Conservation (phyloP, 345 rosid species). For the Eucalyptus paniculata region DNA sequence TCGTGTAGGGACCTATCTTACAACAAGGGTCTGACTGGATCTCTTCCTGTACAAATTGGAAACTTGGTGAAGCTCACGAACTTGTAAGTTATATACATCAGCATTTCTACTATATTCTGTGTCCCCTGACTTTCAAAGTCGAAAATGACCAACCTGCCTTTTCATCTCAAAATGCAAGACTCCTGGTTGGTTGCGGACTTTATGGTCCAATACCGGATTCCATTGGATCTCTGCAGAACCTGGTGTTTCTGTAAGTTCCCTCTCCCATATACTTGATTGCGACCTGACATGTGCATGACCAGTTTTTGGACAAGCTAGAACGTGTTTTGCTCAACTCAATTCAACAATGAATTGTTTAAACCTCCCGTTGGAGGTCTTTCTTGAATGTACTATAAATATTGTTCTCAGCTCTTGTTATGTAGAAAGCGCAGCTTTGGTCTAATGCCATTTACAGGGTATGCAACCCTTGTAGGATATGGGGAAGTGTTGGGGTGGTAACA, state of each 20-base stretch:
- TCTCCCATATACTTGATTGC: background rate
- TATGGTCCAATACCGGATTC: slow-evolving; percentile 58
- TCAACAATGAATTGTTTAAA: background rate
- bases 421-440: background rate
- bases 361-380: background rate
- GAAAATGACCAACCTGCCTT: background rate
- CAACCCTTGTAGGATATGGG: background rate
- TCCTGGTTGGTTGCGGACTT: slow-evolving; percentile 67
- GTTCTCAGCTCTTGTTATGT: background rate
- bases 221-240: slow-evolving; percentile 42
- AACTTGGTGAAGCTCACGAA: slow-evolving; percentile 33
- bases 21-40: slow-evolving; percentile 46
- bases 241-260: slow-evolving; percentile 44
- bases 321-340: background rate
- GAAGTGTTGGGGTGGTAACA: background rate
- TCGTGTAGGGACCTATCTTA: slow-evolving; percentile 68
- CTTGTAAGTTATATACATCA: slow-evolving; percentile 39
- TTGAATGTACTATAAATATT: background rate
- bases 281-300: background rate
- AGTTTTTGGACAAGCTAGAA: background rate
- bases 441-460: background rate
- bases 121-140: background rate
- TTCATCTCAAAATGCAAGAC: slow-evolving; percentile 19
- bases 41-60: slow-evolving; percentile 57
- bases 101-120: background rate